These are phyloP conservation scores for Cymbopogon citratus DNA, from an alignment of 176 grass and related monocot genomes.

Conservation along the genomic window DNA sequence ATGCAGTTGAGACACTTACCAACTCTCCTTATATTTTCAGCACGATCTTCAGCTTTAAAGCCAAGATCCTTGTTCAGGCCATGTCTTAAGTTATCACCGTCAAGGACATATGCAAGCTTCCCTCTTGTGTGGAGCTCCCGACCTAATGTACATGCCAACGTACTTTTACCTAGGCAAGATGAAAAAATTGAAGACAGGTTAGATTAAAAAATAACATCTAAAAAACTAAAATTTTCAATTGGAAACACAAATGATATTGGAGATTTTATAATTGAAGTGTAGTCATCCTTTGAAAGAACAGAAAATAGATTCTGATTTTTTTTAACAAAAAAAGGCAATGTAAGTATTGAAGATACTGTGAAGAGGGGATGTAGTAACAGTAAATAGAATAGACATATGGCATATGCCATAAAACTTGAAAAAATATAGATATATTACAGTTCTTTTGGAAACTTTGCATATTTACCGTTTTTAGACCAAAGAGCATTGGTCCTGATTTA, in stretches of 20 bases:
- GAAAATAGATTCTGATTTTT: neutral
- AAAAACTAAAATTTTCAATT: neutral
- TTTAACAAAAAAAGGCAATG: neutral
- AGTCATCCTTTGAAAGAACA: neutral
- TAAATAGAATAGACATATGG: neutral
- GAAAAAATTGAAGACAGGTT: neutral
- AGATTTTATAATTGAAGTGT: neutral
- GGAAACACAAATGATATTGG: neutral
- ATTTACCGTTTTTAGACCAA: neutral
- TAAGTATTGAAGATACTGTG: neutral
- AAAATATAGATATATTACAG: neutral
- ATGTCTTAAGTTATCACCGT: conserved; percentile 93
- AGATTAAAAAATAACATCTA: neutral
- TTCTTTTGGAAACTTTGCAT: neutral
- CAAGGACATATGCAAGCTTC: conserved; percentile 87
- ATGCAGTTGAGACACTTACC: conserved; percentile 27
- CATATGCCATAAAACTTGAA: no score
- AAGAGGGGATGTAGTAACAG: neutral
- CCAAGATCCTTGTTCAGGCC: conserved; percentile 93
- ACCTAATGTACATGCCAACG: conserved; percentile 76
- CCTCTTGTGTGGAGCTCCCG: conserved; percentile 69
- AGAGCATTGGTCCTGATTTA: neutral
- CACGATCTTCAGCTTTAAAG: conserved; percentile 78
- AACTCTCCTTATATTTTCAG: conserved; percentile 91
- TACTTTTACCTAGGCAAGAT: conserved; percentile 74